These are phyloP conservation scores for Beauveria varroae DNA, from an alignment of 2,329 filamentous ascomycete species.

Conservation along the genomic window DNA sequence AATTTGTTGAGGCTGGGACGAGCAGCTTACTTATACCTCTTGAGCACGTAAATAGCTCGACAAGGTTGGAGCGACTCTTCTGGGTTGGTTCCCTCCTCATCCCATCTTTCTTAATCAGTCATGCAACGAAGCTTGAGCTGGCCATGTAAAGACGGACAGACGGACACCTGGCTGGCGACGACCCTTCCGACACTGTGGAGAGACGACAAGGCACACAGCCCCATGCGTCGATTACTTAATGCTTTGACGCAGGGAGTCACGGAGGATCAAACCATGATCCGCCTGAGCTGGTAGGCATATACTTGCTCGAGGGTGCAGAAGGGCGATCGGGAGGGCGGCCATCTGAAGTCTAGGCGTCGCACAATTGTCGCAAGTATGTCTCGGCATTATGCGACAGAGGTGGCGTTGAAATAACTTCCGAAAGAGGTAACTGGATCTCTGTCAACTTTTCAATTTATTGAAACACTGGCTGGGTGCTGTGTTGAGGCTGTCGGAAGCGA, in stretches of 20 bases:
- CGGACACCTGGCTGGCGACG: no score
- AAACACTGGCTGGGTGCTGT: no score
- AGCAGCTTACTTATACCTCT: not conserved
- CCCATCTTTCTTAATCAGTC: not conserved
- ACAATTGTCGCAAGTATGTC: not conserved
- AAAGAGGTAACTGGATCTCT: not conserved
- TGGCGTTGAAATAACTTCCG: not conserved
- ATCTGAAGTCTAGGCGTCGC: not conserved
- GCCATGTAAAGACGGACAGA: no score
- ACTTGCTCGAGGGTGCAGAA: not conserved
- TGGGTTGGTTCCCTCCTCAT: no score
- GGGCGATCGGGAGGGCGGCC: not conserved
- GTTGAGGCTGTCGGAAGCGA: not conserved
- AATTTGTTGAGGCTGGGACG: not conserved
- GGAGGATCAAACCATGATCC: not conserved
- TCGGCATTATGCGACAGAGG: constrained; percentile 1
- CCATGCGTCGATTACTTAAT: no score
- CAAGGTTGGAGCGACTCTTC: not conserved
- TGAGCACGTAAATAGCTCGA: not conserved
- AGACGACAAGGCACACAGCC: no score
- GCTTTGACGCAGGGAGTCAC: no score
- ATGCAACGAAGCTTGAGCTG: no score
- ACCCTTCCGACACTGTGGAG: no score
- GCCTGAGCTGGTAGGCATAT: not conserved
- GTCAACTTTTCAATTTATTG: not conserved